Base-by-base conservation (phyloP, 2,329 filamentous ascomycete species). In the Exophiala phaeomuriformis region DNA sequence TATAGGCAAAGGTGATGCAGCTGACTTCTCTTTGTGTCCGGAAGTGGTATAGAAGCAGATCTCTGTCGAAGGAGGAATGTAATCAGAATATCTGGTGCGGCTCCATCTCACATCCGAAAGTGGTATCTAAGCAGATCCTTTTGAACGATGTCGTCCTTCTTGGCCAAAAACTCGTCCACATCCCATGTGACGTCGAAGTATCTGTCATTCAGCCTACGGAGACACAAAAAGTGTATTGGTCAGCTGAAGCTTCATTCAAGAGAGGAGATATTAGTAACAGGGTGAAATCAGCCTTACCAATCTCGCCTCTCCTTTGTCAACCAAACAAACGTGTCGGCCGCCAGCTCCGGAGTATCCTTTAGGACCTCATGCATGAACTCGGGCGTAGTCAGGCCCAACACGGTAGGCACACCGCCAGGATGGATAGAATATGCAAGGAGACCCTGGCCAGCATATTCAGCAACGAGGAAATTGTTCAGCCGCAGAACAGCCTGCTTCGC, bases 401-500 rank as follows among this genome's bases (percentile, higher is more conserved):
- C 58, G 4, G 60, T 62, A 3, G 33, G 44, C 10, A 57, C 47
- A 8, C 29, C 28, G 4, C 51, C 60, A 4, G 60, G 60, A 31
- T 61, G 58, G 5, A 56, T 49, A 9, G 47, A 47, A 43, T 54
- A 61, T 8, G 49, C 55, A 5, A 61, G 29, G 6, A 62, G 40
- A 1, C 60, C 58, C 42, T 75, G 61, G 6, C 68, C 64, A 5
- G 61, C 62, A 57, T 79, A 74, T 56, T 80, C 77, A 31, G 55
- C 54, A 3, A 64, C 65, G 19, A 75, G 52, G 53, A 72, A 76
- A 60, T 79, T 72, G 12, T 67, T 71, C 8, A 79, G 63, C 3
- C 74, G 70, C 45, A 69, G 64, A 1, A 74, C 55, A 0, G 73
- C 51, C 36, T 77, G 67, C 59, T 79, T 78, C 46, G 67, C 65